These are phyloP conservation scores for Oryza meridionalis DNA, from an alignment of 176 grass and related monocot genomes.

Conservation along the genomic window DNA sequence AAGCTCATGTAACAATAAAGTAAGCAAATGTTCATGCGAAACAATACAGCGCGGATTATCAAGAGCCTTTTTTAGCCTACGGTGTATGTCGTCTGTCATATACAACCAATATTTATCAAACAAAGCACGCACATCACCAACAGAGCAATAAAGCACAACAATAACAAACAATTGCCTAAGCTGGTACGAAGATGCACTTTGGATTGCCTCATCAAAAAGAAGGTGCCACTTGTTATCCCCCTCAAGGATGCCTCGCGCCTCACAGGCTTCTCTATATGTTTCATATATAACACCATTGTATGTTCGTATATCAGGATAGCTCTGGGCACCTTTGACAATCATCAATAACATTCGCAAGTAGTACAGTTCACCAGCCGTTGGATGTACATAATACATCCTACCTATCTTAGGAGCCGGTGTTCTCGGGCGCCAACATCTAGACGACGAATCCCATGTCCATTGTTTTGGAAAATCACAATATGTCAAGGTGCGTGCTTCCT, in stretches of 20 bases:
- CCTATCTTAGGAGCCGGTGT: background rate
- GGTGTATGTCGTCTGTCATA: background rate
- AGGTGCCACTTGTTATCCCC: background rate
- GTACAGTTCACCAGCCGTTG: background rate
- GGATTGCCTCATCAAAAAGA: background rate
- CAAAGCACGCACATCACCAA: background rate
- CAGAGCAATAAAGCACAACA: background rate
- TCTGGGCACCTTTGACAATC: background rate
- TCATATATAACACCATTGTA: too few relatives aligned
- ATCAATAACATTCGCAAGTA: background rate
- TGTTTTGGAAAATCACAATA: background rate
- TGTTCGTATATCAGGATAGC: background rate
- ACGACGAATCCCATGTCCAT: background rate
- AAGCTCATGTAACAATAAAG: background rate
- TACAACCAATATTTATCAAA: too few relatives aligned
- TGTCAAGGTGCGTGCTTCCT: background rate
- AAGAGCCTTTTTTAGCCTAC: background rate
- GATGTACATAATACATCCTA: background rate
- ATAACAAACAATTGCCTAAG: background rate
- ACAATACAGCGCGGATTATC: background rate
- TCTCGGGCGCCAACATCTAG: background rate
- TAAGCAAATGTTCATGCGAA: background rate
- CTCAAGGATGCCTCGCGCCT: background rate
- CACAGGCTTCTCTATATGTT: too few relatives aligned
- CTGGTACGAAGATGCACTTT: background rate